Evolutionary conservation across 805 yeast genomes (phyloP), one percentile per base, ranked within the genome.

Genomic region (Candida maris): DNA sequence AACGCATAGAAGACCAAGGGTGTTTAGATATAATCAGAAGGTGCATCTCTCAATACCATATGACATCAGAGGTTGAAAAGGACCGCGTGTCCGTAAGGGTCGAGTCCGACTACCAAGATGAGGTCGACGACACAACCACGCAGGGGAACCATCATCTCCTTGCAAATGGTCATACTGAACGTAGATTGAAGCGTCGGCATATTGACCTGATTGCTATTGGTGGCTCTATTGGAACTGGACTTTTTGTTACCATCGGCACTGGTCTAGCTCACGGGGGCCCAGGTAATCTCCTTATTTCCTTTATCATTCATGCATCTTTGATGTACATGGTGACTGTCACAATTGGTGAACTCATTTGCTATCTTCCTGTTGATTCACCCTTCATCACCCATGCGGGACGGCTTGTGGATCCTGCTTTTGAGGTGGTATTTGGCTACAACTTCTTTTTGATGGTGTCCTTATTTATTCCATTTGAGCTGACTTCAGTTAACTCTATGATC

Each of bases 381-480:
- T 85, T 85, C 51, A 74, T 85, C 38, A 62, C 85, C 23, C 60
- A 82, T 62, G 81, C 88, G 0, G 85, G 87, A 14, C 62, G 91
- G 36, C 83, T 85, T 56, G 77, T 78, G 35, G 93, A 85, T 55
- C 79, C 77, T 30, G 83, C 94, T 0, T 62, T 82, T 37, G 91
- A 83, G 46, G 73, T 82, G 29, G 75, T 74, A 69, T 77, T 82
- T 2, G 88, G 91, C 19, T 85, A 86, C 81, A 84, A 85, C 53
- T 85, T 81, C 52, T 83, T 84, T 75, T 67, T 84, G 44, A 64
- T 84, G 49, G 81, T 83, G 54, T 81, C 88, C 44, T 79, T 84
- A 0, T 77, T 79, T 41, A 81, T 86, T 33, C 95, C 95, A 2
- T 84, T 80, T 51, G 95, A 87, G 61, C 79, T 86, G 36, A 83